Conservation (phyloP, 331 rosid species). For the Erythrophleum ivorense region DNA sequence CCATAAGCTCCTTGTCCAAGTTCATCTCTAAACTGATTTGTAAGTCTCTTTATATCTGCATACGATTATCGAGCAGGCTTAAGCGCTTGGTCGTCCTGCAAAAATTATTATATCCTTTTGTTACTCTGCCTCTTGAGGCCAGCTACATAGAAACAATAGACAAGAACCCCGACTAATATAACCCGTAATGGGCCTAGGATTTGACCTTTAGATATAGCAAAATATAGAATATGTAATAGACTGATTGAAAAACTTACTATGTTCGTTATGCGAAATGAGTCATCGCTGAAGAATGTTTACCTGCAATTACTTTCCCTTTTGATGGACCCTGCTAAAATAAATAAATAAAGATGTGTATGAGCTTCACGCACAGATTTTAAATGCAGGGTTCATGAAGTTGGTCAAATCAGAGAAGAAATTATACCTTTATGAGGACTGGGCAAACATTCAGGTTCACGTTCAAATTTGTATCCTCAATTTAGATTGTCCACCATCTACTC, state of each 20-base stretch:
- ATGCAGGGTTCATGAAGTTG: neutral
- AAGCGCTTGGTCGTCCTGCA: slow-evolving; percentile 36
- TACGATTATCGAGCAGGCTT: slow-evolving; percentile 32
- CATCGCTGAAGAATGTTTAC: slow-evolving; percentile 20
- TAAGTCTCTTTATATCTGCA: slow-evolving; percentile 36
- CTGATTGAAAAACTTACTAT: neutral
- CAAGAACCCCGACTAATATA: neutral
- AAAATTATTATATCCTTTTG: slow-evolving; percentile 26
- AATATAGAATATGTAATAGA: neutral
- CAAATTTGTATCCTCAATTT: neutral
- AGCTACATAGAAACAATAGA: slow-evolving; percentile 19
- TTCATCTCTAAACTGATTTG: slow-evolving; percentile 34
- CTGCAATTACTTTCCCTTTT: slow-evolving; percentile 4
- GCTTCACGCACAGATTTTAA: neutral
- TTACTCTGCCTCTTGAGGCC: slow-evolving; percentile 2
- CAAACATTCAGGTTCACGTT: neutral
- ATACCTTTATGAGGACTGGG: neutral
- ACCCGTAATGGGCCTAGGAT: slow-evolving; percentile 27
- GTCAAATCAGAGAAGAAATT: neutral
- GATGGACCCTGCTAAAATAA: slow-evolving; percentile 16
- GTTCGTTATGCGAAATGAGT: neutral
- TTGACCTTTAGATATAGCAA: slow-evolving; percentile 8
- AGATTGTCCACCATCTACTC: slow-evolving; percentile 21
- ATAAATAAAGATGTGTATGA: slow-evolving; percentile 17
- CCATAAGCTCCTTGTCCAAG: too few species aligned